Base-by-base conservation (phyloP, 169 alveolate species). In the Cryptosporidium sp. region DNA sequence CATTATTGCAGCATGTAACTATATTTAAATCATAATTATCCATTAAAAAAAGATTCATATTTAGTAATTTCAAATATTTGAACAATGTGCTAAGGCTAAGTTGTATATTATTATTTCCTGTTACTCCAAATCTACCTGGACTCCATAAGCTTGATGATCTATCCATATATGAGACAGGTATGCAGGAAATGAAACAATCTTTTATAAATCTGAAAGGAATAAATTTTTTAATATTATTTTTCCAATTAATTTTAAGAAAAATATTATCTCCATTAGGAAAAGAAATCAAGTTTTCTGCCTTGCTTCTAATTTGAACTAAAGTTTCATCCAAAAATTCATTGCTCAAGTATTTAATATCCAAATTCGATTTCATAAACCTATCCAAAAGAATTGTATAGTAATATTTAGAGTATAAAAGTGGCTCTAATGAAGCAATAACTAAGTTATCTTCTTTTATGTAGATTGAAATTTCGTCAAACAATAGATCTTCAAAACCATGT, bases 51-150 rank as follows among this genome's bases (percentile, higher is more conserved):
- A 73, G n/a, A 56, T 35, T 56, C 53, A 73, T 73, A 56, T 73
- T 73, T 5, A 73, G 14, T 70, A 70, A 73, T 62, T 37, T 80
- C 35, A 80, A 80, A 37, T 80, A 73, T 26, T 31, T 52, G 56
- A 53, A 73, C 9, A 73, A 29, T 31, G 45, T 16, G 2, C 21
- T 39, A 4, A 73, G 51, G 39, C 37, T 73, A 12, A 16, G 1
- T 33, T 21, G 68, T 18, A 33, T n/a, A 33, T 29, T 71, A 69
- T n/a, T 73, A 56, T 69, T 48, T n/a, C 80, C 85, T 26, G 89
- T 61, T 16, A 10, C 42, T 39, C 89, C 89, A 60, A 80, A 80
- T 80, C 45, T 62, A 4, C 75, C 80, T 26, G 89, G 89, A 35
- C 45, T 60, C 89, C 89, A 80, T 48, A 42, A 62, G 42, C 29